Evolutionary conservation across 2,329 filamentous ascomycete species (phyloP).

Genomic region (Geosmithia flava): DNA sequence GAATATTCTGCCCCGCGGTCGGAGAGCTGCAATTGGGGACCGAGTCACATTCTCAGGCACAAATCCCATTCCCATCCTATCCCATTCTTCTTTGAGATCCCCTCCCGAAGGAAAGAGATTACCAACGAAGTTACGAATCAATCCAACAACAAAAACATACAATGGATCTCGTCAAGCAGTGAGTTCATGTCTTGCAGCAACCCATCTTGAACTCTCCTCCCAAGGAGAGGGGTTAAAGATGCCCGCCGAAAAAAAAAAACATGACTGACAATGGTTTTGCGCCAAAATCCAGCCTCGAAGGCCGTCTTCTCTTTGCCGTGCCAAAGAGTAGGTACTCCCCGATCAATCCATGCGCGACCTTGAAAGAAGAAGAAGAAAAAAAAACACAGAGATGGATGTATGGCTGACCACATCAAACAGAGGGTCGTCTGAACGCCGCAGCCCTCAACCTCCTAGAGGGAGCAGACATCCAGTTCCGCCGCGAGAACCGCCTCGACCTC

Average conservation of each 20-base stretch:
- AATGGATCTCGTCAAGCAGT: constrained; percentile 54
- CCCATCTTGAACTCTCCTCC: not conserved
- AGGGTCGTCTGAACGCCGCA: constrained; percentile 84
- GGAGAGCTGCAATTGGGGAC: constrained; percentile 2
- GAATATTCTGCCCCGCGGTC: constrained; percentile 5
- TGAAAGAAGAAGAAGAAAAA: not conserved
- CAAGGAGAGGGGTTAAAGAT: too few relatives aligned
- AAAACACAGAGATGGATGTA: not conserved
- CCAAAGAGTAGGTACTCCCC: constrained; percentile 69
- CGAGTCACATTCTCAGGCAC: not conserved
- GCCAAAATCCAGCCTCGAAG: constrained; percentile 56
- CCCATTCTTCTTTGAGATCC: too few relatives aligned
- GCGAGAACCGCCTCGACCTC: constrained; percentile 91
- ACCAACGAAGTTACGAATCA: too few relatives aligned
- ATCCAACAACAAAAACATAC: not conserved
- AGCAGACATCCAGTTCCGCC: constrained; percentile 91
- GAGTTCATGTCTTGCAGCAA: constrained; percentile 17
- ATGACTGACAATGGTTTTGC: constrained; percentile 31
- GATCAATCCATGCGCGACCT: not conserved
- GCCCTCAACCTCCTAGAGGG: constrained; percentile 85
- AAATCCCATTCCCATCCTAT: not conserved
- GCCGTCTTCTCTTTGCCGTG: constrained; percentile 90
- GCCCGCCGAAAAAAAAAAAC: constrained; percentile 14
- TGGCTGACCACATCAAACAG: constrained; percentile 28
- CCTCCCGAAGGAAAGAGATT: too few relatives aligned